Evolutionary conservation across 2,329 filamentous ascomycete genomes (phyloP), one percentile per base, ranked within the genome.

Genomic region (Tolypocladium tundrense): DNA sequence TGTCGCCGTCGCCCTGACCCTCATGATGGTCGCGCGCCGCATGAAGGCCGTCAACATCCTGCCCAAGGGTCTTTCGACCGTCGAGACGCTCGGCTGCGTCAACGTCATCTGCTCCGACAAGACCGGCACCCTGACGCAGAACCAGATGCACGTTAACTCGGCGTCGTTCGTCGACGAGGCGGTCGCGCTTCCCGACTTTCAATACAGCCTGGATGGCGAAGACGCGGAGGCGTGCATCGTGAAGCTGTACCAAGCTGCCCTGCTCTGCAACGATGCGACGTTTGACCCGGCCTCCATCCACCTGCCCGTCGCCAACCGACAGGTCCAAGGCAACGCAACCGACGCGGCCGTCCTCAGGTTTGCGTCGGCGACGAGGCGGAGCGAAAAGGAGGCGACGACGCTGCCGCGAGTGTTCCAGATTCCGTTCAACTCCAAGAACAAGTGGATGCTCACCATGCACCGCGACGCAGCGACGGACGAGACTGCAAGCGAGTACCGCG

Each of bases 401-500:
- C 61, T 61, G 40, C 63, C 64, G 8, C 62, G 72, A 1, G 61
- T 72, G 5, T 75, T 74, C 48, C 70, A 77, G 54, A 70, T 79
- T 5, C 74, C 77, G 0, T 79, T 79, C 69, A 79, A 79, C 65
- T 78, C 75, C 19, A 78, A 77, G 65, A 78, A 77, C 63, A 79
- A 79, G 58, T 79, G 72, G 68, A 78, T 78, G 74, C 67, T 79
- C n/a, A 75, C 72, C 0, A 63, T 71, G n/a, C 71, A 69, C 52
- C 60, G 62, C 33, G 61, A 70, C 14, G 60, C 65, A 14, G 61
- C 62, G 6, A 59, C 67, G 16, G 70, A 69, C 50, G 58, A 63
- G 1, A 57, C 60, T 1, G 51, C 58, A 14, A 64, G 61, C 10
- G 52, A 66, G 13, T 77, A 75, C 56, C 72, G 76, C 35, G 69